These are phyloP conservation scores for Eimeria zaria DNA, from an alignment of 169 alveolate genomes.

Conservation along the genomic window DNA sequence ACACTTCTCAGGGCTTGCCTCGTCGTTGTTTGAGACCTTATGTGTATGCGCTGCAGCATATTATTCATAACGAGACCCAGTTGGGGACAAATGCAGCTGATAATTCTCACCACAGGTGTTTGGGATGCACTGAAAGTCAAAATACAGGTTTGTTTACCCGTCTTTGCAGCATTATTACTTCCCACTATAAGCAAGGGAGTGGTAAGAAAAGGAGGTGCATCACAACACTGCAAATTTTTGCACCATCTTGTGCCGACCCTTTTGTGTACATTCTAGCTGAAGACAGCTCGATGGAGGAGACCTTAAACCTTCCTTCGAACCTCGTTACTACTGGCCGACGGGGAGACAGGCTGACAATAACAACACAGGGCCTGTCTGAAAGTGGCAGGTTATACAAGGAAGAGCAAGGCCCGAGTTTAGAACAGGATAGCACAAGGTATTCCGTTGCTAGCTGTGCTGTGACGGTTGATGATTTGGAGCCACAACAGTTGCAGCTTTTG, in stretches of 20 bases:
- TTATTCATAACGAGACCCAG: not conserved
- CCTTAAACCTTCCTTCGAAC: too few relatives aligned
- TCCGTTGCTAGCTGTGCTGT: not conserved
- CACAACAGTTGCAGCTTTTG: not conserved
- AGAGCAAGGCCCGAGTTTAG: not conserved
- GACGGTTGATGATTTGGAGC: not conserved
- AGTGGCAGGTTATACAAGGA: not conserved
- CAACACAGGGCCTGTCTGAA: not conserved
- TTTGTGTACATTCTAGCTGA: not conserved
- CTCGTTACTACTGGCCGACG: not conserved
- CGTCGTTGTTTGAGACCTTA: not conserved
- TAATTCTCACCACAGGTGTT: not conserved
- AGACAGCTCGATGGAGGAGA: not conserved
- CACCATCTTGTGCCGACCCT: not conserved
- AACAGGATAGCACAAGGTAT: not conserved
- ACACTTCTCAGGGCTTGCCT: not conserved
- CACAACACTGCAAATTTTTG: not conserved
- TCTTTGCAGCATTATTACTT: not conserved
- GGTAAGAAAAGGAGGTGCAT: not conserved
- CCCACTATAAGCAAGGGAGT: not conserved
- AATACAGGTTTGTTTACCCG: not conserved
- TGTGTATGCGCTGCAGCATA: not conserved
- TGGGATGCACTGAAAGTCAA: not conserved
- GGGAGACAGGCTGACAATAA: not conserved
- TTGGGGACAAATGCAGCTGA: not conserved